Percentiles rank a stretch among this genome's conserved stretches.
These are phyloP conservation scores for Inonotus hispidus DNA, from an alignment of 1,284 basidiomycete species.

Conservation along the genomic window DNA sequence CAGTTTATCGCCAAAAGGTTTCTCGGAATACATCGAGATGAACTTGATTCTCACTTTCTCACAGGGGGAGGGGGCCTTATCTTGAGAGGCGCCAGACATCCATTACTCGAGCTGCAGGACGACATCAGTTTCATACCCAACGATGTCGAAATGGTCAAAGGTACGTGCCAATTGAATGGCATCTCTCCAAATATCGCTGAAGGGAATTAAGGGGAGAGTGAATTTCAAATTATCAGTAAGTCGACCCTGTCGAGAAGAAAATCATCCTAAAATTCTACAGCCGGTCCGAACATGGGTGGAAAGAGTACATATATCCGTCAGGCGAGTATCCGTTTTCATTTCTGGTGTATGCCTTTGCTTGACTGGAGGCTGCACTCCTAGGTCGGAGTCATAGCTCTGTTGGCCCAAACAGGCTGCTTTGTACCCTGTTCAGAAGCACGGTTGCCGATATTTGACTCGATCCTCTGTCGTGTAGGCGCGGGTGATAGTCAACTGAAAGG, in stretches of 20 bases:
- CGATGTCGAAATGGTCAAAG: conserved; percentile 86
- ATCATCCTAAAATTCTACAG: conserved; percentile 33
- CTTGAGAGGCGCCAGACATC: conserved; percentile 84
- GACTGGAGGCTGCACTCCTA: conserved; percentile 29
- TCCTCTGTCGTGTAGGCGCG: conserved; percentile 94
- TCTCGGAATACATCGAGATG: conserved; percentile 8
- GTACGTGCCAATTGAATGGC: conserved; percentile 28
- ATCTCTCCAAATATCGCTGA: background rate
- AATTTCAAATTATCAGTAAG: conserved; percentile 84
- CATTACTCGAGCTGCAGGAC: conserved; percentile 95
- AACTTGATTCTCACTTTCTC: background rate
- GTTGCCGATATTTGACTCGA: conserved; percentile 93
- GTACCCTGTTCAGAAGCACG: conserved; percentile 86
- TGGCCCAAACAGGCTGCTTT: conserved; percentile 95
- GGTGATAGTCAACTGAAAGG: conserved; percentile 98
- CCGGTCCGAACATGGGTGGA: conserved; percentile 96
- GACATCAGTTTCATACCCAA: conserved; percentile 95
- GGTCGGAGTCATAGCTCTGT: conserved; percentile 90
- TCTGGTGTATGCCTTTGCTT: background rate
- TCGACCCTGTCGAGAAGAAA: conserved; percentile 5
- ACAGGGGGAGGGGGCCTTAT: conserved; percentile 74
- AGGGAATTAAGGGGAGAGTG: conserved; percentile 53
- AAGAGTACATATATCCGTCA: conserved; percentile 93
- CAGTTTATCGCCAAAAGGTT: conserved; percentile 65
- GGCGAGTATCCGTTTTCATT: conserved; percentile 27